phyloP scores from a whole-genome alignment of 164 flowering plant species.

The Stephania yunnanensis region DNA sequence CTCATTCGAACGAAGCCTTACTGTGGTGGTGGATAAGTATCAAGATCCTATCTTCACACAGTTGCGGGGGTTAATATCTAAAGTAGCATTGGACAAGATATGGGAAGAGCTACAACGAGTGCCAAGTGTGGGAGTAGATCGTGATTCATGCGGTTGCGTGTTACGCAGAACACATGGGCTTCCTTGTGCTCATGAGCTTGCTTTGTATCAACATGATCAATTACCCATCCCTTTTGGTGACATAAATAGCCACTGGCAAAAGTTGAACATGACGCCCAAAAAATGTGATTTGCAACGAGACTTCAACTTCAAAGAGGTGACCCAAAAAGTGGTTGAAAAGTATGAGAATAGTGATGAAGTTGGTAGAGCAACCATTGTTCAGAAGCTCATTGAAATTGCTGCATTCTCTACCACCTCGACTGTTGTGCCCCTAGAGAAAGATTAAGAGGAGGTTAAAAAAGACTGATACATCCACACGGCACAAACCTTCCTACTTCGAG shows the following conservation, averaged over 20 bases:
- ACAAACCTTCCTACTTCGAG: too few relatives aligned
- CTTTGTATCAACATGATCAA: background rate
- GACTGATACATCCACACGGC: too few relatives aligned
- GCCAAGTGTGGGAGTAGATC: background rate
- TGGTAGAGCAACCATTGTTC: too few relatives aligned
- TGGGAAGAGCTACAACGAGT: background rate
- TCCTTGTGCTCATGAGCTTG: background rate
- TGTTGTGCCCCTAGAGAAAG: too few relatives aligned
- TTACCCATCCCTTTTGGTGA: background rate
- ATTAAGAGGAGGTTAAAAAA: too few relatives aligned
- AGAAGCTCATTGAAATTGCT: too few relatives aligned
- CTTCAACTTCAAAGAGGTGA: too few relatives aligned
- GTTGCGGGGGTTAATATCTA: background rate
- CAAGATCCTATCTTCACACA: background rate
- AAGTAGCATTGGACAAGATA: background rate
- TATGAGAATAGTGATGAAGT: too few relatives aligned
- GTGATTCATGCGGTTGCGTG: background rate
- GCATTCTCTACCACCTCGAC: too few relatives aligned
- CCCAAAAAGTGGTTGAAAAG: too few relatives aligned
- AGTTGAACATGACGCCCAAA: background rate
- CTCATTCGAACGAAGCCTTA: background rate
- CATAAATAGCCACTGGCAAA: background rate
- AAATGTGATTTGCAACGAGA: too few relatives aligned
- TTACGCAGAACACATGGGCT: background rate
- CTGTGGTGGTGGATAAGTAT: background rate